These are phyloP conservation scores for Glycine soja DNA, from an alignment of 306 rosid species.

Conservation along the genomic window DNA sequence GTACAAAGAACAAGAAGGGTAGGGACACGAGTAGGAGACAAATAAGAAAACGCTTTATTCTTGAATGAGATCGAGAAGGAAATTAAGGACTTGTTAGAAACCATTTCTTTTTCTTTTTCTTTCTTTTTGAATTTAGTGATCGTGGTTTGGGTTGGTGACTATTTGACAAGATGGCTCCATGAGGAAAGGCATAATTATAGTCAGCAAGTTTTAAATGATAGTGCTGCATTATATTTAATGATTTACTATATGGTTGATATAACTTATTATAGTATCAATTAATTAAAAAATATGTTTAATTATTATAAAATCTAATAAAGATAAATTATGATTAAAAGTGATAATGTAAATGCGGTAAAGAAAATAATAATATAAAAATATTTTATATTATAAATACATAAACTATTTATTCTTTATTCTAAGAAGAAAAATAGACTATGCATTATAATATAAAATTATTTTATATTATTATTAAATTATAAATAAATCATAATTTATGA, in stretches of 20 bases:
- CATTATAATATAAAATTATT: too few species aligned
- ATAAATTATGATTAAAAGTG: too few species aligned
- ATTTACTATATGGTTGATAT: not conserved
- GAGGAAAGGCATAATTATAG: not conserved
- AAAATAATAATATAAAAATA: too few species aligned
- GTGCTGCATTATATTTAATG: not conserved
- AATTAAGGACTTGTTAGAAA: constrained; percentile 31
- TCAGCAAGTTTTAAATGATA: constrained; percentile 26
- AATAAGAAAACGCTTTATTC: constrained; percentile 35
- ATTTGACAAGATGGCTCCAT: not conserved
- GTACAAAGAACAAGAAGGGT: constrained; percentile 11
- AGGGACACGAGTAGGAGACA: constrained; percentile 47
- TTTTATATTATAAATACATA: too few species aligned
- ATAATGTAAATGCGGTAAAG: too few species aligned
- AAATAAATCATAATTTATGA: too few species aligned
- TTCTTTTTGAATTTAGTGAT: not conserved
- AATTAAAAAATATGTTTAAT: too few species aligned
- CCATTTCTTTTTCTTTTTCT: constrained; percentile 42
- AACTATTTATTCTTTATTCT: too few species aligned
- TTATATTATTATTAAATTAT: too few species aligned
- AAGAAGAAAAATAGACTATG: too few species aligned
- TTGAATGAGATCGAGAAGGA: constrained; percentile 36
- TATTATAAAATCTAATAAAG: too few species aligned
- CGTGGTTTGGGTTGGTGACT: not conserved
- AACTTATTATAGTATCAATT: too few species aligned